A percentile compares a stretch with the other conserved stretches of the same genome.
Conservation (phyloP, 768 basidiomycete genomes). For the Lentinula boryana region DNA sequence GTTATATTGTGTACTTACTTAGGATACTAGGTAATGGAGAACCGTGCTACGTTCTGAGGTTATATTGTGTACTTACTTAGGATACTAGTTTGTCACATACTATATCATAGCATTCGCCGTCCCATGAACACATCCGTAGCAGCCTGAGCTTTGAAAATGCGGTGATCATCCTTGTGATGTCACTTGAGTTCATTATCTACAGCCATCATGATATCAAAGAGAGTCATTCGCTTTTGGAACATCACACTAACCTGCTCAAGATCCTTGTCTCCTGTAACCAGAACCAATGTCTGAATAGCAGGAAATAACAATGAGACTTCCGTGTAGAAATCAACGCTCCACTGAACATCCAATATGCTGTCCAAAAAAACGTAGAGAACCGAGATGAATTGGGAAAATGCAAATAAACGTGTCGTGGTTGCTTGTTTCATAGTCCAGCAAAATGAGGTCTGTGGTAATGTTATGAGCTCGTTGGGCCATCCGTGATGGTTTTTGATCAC, state of each 20-base stretch:
- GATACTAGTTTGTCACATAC: too few relatives aligned
- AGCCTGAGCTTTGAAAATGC: background rate
- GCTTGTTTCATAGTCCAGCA: background rate
- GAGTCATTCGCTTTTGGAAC: background rate
- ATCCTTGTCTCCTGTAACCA: background rate
- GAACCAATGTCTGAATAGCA: background rate
- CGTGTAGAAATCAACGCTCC: background rate
- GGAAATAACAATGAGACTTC: slow-evolving; percentile 18
- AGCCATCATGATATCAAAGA: background rate
- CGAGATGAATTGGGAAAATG: background rate
- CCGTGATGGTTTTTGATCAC: background rate
- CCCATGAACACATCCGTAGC: background rate
- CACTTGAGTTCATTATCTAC: background rate
- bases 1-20: too few relatives aligned
- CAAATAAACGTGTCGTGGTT: background rate
- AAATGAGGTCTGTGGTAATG: background rate
- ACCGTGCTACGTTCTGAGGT: too few relatives aligned
- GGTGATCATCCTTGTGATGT: background rate
- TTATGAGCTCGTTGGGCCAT: background rate
- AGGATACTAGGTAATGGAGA: too few relatives aligned
- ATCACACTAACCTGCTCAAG: background rate
- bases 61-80: too few relatives aligned
- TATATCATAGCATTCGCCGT: background rate
- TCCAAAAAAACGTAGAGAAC: background rate
- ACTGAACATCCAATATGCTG: background rate